phyloP scores from a whole-genome alignment of 2,329 filamentous ascomycete genomes.

The Trichoderma breve region DNA sequence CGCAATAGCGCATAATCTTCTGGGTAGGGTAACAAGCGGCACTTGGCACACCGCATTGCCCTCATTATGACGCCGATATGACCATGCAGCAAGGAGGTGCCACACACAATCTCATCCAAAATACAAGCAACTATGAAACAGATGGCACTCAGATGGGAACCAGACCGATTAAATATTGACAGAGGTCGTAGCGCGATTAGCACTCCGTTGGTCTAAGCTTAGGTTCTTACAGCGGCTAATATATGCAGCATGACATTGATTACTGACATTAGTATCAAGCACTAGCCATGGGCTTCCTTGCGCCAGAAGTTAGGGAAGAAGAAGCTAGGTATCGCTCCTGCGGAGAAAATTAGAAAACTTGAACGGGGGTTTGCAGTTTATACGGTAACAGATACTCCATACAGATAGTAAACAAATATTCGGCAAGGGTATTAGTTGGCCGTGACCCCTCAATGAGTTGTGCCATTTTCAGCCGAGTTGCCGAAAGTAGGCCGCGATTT shows the following conservation, averaged over 20 bases:
- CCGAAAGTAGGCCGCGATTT: background rate
- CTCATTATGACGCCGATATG: background rate
- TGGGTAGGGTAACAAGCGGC: background rate
- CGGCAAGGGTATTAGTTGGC: background rate
- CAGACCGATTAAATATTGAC: background rate
- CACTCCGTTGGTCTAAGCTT: background rate
- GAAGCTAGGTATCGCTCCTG: background rate
- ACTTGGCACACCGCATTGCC: background rate
- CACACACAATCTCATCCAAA: background rate
- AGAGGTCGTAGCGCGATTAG: background rate
- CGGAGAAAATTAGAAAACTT: background rate
- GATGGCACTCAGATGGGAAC: background rate
- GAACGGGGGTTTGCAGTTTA: background rate
- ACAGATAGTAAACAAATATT: background rate
- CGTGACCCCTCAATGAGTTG: background rate
- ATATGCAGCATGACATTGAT: background rate
- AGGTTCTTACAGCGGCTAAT: background rate
- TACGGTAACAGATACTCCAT: background rate
- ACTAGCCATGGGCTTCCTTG: background rate
- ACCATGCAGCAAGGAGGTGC: background rate
- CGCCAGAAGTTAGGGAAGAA: background rate
- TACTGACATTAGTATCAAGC: background rate
- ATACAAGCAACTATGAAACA: background rate
- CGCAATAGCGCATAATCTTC: background rate
- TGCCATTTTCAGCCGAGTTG: background rate